A percentile compares a stretch with the other conserved stretches of the same genome.
Conservation (phyloP, 179 eudicot species). For the Actinidia chinensis region DNA sequence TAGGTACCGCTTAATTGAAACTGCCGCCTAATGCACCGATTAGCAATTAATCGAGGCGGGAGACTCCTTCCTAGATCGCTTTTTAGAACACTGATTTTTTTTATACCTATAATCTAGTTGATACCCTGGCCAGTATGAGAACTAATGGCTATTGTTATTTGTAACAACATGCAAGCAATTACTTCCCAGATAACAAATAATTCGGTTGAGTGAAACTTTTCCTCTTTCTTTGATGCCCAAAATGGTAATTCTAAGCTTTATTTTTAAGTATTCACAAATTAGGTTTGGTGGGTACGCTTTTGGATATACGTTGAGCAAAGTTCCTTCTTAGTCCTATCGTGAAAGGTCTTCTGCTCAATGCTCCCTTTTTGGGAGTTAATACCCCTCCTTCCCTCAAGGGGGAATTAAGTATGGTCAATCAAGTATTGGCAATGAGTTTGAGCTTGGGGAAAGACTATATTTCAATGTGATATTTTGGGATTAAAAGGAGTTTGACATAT, state of each 20-base stretch:
- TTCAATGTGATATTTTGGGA: background rate
- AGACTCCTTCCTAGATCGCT: too few species aligned
- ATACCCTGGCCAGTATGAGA: background rate
- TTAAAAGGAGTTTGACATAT: background rate
- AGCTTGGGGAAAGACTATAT: background rate
- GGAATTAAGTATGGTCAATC: background rate
- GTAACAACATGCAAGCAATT: background rate
- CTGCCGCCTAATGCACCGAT: too few species aligned
- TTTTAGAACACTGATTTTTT: too few species aligned
- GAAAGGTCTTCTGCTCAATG: too few species aligned
- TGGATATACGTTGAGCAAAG: background rate
- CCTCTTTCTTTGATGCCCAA: background rate
- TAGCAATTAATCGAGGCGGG: too few species aligned
- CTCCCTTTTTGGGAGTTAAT: too few species aligned
- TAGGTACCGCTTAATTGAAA: too few species aligned
- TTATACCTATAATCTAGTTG: background rate
- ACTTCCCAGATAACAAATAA: background rate
- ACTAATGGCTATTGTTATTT: background rate
- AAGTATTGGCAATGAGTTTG: background rate
- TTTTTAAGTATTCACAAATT: background rate
- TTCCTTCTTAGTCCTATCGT: too few species aligned
- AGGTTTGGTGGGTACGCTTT: background rate
- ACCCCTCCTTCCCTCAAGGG: too few species aligned
- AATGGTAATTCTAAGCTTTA: background rate
- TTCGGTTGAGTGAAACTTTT: background rate